Percentiles rank a stretch among this genome's conserved stretches.
These are phyloP conservation scores for Boletus speciosus DNA, from an alignment of 768 basidiomycete genomes.

Conservation along the genomic window DNA sequence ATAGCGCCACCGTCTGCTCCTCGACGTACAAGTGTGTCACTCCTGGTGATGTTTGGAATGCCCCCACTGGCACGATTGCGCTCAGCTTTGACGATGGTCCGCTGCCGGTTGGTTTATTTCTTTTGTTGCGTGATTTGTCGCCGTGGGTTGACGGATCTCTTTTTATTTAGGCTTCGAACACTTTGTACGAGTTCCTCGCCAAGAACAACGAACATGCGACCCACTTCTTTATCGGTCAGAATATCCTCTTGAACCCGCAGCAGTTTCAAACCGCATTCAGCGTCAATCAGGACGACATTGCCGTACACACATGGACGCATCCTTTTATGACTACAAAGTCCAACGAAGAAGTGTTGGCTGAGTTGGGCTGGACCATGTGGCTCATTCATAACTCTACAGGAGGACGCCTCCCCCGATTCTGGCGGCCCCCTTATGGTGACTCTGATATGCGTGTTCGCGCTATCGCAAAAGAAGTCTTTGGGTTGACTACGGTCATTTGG, in stretches of 20 bases:
- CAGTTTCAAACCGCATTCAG: slow-evolving; percentile 53
- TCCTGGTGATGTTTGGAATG: slow-evolving; percentile 69
- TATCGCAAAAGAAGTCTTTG: slow-evolving; percentile 85
- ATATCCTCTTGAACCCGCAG: slow-evolving; percentile 58
- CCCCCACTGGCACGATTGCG: slow-evolving; percentile 64
- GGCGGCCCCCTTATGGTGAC: slow-evolving; percentile 90
- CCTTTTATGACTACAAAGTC: slow-evolving; percentile 77
- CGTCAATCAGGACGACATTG: slow-evolving; percentile 36
- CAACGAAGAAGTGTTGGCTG: slow-evolving; percentile 63
- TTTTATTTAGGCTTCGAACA: slow-evolving; percentile 37
- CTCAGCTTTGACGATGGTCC: slow-evolving; percentile 84
- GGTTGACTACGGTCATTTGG: slow-evolving; percentile 83
- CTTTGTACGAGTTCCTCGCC: slow-evolving; percentile 64
- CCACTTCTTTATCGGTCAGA: slow-evolving; percentile 86
- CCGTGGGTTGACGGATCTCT: not conserved
- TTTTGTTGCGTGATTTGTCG: not conserved
- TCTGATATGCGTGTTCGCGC: slow-evolving; percentile 79
- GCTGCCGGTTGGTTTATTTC: slow-evolving; percentile 35
- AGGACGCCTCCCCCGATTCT: slow-evolving; percentile 71
- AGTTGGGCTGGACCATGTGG: slow-evolving; percentile 79
- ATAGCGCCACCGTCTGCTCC: slow-evolving; percentile 63
- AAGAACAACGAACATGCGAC: slow-evolving; percentile 68
- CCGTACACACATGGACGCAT: slow-evolving; percentile 59
- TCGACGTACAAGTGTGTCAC: slow-evolving; percentile 66
- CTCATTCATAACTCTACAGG: slow-evolving; percentile 78